Percentiles rank a stretch among this genome's conserved stretches.
Evolutionary conservation across 768 basidiomycete species (phyloP).

Genomic region (Tulasnella sp.): DNA sequence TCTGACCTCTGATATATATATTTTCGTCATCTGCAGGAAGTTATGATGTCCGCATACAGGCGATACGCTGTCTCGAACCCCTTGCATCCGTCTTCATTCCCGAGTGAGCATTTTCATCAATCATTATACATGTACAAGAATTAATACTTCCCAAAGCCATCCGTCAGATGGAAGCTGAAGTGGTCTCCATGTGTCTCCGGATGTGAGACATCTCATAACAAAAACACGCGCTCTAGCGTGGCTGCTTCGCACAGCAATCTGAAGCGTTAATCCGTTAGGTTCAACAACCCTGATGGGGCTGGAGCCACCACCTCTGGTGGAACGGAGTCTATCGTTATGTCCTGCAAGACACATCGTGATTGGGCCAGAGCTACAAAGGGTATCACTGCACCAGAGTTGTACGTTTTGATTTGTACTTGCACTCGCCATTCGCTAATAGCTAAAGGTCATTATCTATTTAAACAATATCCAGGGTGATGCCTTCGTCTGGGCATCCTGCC

Average conservation of each 20-base stretch:
- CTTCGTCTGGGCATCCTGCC: conserved; percentile 80
- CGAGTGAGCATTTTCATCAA: conserved; percentile 26
- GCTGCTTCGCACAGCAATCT: not conserved
- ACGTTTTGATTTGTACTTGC: too few relatives aligned
- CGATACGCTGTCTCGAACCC: conserved; percentile 83
- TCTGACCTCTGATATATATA: not conserved
- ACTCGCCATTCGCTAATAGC: not conserved
- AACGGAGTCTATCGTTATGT: conserved; percentile 94
- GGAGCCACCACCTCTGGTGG: conserved; percentile 93
- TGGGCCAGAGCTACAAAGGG: conserved; percentile 82
- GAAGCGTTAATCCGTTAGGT: conserved; percentile 29
- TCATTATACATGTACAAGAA: not conserved
- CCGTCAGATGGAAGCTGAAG: conserved; percentile 95
- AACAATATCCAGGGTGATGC: conserved; percentile 50
- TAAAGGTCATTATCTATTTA: not conserved
- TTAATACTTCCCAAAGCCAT: conserved; percentile 35
- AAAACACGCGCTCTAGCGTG: not conserved
- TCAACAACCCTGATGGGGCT: conserved; percentile 73
- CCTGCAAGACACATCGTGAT: conserved; percentile 86
- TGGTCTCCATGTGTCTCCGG: conserved; percentile 76
- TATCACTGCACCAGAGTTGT: conserved; percentile 91
- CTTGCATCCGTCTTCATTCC: conserved; percentile 88
- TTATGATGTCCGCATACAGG: conserved; percentile 72
- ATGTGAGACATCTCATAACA: conserved; percentile 32
- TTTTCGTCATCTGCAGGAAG: conserved; percentile 30